Evolutionary conservation across 1,284 basidiomycete species (phyloP).

Genomic region (Ustilago sp.): DNA sequence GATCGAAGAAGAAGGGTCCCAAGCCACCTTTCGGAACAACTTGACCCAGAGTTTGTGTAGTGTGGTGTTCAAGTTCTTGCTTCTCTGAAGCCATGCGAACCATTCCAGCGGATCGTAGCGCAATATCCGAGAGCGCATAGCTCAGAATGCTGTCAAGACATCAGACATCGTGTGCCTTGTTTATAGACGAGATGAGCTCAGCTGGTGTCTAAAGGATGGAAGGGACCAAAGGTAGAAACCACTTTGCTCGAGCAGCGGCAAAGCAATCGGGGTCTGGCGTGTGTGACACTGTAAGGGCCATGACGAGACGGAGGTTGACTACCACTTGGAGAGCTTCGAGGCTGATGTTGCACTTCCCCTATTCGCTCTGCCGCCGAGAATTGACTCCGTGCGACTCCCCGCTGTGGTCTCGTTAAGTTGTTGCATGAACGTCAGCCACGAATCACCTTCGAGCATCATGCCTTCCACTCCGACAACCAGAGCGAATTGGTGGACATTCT

Average conservation of each 20-base stretch:
- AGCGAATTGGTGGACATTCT: too few species aligned
- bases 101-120: background rate
- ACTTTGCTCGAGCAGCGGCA: conserved; percentile 1
- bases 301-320: background rate
- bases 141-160: too few species aligned
- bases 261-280: background rate
- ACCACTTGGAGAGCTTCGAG: background rate
- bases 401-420: background rate
- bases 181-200: background rate
- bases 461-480: background rate
- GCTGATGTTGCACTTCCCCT: background rate
- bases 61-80: background rate
- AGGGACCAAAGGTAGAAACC: conserved; percentile 1
- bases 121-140: too few species aligned
- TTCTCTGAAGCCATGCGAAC: background rate
- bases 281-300: background rate
- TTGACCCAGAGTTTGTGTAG: background rate
- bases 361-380: background rate
- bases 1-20: too few species aligned
- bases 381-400: background rate
- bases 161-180: background rate
- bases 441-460: background rate
- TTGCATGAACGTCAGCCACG: conserved; percentile 1
- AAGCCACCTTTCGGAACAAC: background rate
- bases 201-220: background rate